Conservation (phyloP, 2,329 filamentous ascomycete genomes). For the Cryphonectria nitschkei region DNA sequence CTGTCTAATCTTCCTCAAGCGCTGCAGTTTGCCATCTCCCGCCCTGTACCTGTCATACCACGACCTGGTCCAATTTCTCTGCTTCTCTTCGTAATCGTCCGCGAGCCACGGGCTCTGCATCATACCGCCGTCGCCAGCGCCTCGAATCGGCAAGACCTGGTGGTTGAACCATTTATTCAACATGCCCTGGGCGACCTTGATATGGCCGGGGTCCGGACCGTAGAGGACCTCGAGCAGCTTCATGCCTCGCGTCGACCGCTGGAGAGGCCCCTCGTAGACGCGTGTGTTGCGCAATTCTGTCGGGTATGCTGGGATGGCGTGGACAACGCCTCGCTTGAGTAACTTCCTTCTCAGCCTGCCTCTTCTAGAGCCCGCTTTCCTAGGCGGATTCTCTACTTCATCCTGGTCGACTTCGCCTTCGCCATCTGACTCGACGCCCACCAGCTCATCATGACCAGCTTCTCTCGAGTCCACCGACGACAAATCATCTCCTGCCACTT, state of each 20-base stretch:
- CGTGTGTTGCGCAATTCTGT: constrained; percentile 38
- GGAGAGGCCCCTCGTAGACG: constrained; percentile 43
- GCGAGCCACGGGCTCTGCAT: constrained; percentile 47
- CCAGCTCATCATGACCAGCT: not conserved
- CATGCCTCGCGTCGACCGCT: constrained; percentile 40
- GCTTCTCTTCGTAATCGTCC: constrained; percentile 40
- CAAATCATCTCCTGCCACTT: not conserved
- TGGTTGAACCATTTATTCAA: constrained; percentile 47
- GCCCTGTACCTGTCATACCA: constrained; percentile 36
- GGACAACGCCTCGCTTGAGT: constrained; percentile 26
- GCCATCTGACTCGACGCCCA: constrained; percentile 1
- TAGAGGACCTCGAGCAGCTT: constrained; percentile 47
- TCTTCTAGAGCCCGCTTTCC: not conserved
- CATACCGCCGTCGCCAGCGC: constrained; percentile 35
- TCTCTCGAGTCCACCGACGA: not conserved
- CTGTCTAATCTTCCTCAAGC: constrained; percentile 22
- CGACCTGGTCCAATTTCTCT: constrained; percentile 37
- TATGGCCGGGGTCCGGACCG: constrained; percentile 42
- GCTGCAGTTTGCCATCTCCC: constrained; percentile 30
- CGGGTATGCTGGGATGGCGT: constrained; percentile 41
- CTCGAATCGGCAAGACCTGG: constrained; percentile 45
- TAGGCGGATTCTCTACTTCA: not conserved
- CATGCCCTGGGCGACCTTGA: constrained; percentile 43
- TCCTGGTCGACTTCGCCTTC: constrained; percentile 3
- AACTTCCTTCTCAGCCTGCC: constrained; percentile 20